These are phyloP conservation scores for Lipomyces yamadae DNA, from an alignment of 805 yeast genomes.

Conservation along the genomic window DNA sequence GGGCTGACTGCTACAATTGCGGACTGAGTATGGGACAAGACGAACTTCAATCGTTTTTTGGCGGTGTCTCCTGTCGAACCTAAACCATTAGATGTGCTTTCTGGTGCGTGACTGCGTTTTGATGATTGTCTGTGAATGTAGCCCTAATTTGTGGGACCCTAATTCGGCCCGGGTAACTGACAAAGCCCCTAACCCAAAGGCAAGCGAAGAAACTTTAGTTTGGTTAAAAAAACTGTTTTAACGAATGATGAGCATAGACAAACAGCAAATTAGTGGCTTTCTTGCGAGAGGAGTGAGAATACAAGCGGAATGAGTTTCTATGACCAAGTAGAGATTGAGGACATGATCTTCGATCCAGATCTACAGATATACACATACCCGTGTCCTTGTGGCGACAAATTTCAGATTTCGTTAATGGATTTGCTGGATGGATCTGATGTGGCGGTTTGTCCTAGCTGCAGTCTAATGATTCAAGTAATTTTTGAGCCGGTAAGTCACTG, in stretches of 20 bases:
- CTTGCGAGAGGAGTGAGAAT: not conserved
- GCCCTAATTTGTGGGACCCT: not conserved
- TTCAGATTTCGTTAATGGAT: conserved; percentile 80
- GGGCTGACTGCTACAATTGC: conserved; percentile 16
- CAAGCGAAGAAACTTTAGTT: not conserved
- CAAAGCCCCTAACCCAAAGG: not conserved
- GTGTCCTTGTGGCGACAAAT: conserved; percentile 97
- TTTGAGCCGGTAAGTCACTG: conserved; percentile 61
- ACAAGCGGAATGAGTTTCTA: conserved; percentile 54
- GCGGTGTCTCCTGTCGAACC: not conserved
- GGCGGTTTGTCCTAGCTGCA: conserved; percentile 96
- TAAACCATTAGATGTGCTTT: not conserved
- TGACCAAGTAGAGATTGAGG: conserved; percentile 97
- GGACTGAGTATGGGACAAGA: not conserved
- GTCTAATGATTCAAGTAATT: conserved; percentile 88
- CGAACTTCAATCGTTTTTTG: conserved; percentile 1
- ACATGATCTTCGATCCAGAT: conserved; percentile 86
- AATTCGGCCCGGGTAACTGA: not conserved
- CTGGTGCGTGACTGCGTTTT: not conserved
- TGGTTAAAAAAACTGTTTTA: not conserved
- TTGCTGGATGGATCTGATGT: conserved; percentile 87
- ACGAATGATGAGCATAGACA: too few relatives aligned
- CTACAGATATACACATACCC: conserved; percentile 88
- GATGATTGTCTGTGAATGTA: not conserved
- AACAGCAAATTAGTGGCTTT: not conserved